phyloP scores from a whole-genome alignment of 1,139 yeast genomes.

The Debaryomycetaceae sp. region DNA sequence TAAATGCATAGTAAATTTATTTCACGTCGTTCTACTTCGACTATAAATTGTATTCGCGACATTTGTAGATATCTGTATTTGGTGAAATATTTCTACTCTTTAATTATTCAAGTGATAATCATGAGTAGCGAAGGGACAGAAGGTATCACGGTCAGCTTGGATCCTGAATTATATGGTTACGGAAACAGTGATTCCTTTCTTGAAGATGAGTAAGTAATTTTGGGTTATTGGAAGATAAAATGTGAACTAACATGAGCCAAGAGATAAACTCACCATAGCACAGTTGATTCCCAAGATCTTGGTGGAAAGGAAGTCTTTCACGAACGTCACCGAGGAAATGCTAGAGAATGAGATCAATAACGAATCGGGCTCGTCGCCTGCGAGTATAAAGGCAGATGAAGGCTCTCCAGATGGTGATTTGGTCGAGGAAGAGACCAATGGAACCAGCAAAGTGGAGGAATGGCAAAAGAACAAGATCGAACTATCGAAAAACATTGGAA shows the following conservation, averaged over 20 bases:
- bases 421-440: constrained; percentile 5
- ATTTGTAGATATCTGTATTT: constrained; percentile 1
- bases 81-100: background rate
- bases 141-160: constrained; percentile 9
- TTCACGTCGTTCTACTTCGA: constrained; percentile 5
- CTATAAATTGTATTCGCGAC: constrained; percentile 3
- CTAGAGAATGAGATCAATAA: constrained; percentile 26
- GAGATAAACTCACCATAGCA: constrained; percentile 35
- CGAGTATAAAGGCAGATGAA: constrained; percentile 5
- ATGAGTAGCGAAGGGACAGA: constrained; percentile 1
- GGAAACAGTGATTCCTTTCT: constrained; percentile 35
- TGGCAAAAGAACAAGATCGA: constrained; percentile 57
- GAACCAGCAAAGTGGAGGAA: constrained; percentile 32
- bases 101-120: background rate
- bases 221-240: background rate
- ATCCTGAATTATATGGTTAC: constrained; percentile 24
- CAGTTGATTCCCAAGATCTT: constrained; percentile 43
- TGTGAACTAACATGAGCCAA: constrained; percentile 13
- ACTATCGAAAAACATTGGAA: constrained; percentile 51
- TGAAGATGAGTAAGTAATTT: constrained; percentile 35
- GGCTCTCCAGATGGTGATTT: constrained; percentile 4
- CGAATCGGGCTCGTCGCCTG: constrained; percentile 3
- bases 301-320: constrained; percentile 35
- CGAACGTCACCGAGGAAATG: constrained; percentile 54
- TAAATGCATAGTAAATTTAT: background rate